These are phyloP conservation scores for Cystobasidium slooffiae DNA, from an alignment of 1,284 basidiomycete species.

Conservation along the genomic window DNA sequence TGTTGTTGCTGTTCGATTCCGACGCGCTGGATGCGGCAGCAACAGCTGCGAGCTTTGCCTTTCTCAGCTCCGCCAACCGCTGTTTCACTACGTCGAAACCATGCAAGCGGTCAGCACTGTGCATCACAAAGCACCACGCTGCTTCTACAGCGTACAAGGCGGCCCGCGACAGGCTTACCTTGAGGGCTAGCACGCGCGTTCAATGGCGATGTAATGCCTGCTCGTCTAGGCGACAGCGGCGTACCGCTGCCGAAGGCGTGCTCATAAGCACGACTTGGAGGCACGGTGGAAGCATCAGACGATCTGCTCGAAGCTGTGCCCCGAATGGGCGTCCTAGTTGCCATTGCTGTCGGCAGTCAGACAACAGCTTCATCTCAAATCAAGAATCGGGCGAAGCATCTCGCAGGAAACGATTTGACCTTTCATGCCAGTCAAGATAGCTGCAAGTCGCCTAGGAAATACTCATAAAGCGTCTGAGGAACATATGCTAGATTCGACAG, in stretches of 20 bases:
- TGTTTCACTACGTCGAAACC: slow-evolving; percentile 12
- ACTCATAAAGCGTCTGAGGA: too few relatives aligned
- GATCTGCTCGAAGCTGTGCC: neutral
- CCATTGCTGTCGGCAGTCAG: neutral
- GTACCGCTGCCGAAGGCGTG: slow-evolving; percentile 12
- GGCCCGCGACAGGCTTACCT: slow-evolving; percentile 1
- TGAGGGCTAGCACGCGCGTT: slow-evolving; percentile 19
- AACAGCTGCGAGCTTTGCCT: slow-evolving; percentile 26
- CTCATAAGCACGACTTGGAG: slow-evolving; percentile 6
- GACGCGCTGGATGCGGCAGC: slow-evolving; percentile 20
- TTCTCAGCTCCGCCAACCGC: slow-evolving; percentile 34
- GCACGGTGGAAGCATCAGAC: neutral
- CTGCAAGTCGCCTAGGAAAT: too few relatives aligned
- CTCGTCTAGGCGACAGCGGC: neutral
- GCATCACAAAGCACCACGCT: neutral
- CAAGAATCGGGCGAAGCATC: too few relatives aligned
- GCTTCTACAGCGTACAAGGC: neutral
- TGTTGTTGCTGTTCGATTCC: neutral
- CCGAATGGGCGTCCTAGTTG: neutral
- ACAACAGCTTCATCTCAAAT: too few relatives aligned
- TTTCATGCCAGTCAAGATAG: too few relatives aligned
- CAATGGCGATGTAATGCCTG: slow-evolving; percentile 8
- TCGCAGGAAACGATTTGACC: too few relatives aligned
- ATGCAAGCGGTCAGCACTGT: neutral
- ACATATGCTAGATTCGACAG: too few relatives aligned